Evolutionary conservation across 78 protist species (phyloP).

Genomic region (Creolimax fragrantissima): DNA sequence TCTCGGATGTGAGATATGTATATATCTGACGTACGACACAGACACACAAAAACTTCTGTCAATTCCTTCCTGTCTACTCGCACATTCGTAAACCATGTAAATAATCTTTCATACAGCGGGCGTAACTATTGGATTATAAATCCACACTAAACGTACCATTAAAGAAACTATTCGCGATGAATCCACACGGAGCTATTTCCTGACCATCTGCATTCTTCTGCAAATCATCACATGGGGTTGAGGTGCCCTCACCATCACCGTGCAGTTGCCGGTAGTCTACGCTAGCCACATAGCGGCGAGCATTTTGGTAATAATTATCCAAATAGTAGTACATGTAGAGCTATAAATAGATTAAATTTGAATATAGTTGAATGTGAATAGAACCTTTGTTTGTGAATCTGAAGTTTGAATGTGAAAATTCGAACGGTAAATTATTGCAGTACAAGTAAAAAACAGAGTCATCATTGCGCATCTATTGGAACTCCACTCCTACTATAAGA

Average conservation of each 20-base stretch:
- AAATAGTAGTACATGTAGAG: conserved; percentile 81
- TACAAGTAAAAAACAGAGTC: no score
- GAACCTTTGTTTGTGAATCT: conserved; percentile 78
- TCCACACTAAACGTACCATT: conserved; percentile 78
- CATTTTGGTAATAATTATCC: conserved; percentile 75
- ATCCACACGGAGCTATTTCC: conserved; percentile 75
- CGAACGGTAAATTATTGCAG: no score
- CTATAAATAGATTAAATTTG: conserved; percentile 58
- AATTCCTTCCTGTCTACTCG: no score
- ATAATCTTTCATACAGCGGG: no score
- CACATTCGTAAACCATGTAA: no score
- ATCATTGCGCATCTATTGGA: no score
- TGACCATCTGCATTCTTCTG: neutral
- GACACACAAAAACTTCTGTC: no score
- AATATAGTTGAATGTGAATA: conserved; percentile 40
- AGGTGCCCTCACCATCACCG: conserved; percentile 6
- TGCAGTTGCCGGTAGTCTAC: conserved; percentile 46
- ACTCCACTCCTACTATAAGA: no score
- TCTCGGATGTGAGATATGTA: no score
- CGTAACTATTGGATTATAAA: no score
- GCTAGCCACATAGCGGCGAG: conserved; percentile 66
- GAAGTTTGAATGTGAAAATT: conserved; percentile 70
- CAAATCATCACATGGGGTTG: conserved; percentile 57
- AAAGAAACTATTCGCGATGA: conserved; percentile 68
- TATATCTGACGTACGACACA: no score